Evolutionary conservation across 768 basidiomycete species (phyloP).

Genomic region (Naematelia encephala): DNA sequence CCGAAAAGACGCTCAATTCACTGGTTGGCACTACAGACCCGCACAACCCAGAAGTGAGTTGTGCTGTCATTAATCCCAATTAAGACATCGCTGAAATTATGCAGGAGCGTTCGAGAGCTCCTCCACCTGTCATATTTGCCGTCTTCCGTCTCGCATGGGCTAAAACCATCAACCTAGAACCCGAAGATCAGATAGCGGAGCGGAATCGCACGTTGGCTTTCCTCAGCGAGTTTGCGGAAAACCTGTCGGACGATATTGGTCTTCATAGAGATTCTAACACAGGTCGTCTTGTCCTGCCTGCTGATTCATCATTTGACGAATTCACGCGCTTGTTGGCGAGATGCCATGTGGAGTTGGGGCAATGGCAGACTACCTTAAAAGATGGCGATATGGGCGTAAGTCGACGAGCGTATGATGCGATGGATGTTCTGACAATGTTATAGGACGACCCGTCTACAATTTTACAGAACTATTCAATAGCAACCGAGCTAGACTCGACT

Average conservation of each 20-base stretch:
- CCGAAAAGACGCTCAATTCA: constrained; percentile 94
- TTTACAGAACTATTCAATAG: constrained; percentile 74
- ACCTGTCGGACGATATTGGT: constrained; percentile 70
- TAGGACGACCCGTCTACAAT: constrained; percentile 79
- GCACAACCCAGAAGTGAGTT: constrained; percentile 32
- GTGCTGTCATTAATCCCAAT: not conserved
- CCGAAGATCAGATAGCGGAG: constrained; percentile 43
- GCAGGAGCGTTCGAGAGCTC: constrained; percentile 59
- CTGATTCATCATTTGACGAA: constrained; percentile 55
- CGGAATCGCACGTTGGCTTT: constrained; percentile 66
- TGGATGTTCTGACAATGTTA: not conserved
- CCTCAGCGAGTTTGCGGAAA: constrained; percentile 76
- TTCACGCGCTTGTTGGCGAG: constrained; percentile 85
- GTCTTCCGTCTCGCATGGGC: constrained; percentile 97
- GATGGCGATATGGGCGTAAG: constrained; percentile 76
- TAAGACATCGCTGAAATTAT: constrained; percentile 2
- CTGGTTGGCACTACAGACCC: constrained; percentile 61
- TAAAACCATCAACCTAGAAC: constrained; percentile 59
- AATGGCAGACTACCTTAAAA: constrained; percentile 82
- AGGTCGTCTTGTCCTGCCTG: constrained; percentile 50
- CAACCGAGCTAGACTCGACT: constrained; percentile 85
- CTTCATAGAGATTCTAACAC: constrained; percentile 54
- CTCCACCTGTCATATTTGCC: constrained; percentile 93
- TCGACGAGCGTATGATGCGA: constrained; percentile 10
- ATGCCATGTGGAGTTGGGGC: constrained; percentile 92